Base-by-base conservation (phyloP, 306 rosid genomes). In the Sicyos edulis region DNA sequence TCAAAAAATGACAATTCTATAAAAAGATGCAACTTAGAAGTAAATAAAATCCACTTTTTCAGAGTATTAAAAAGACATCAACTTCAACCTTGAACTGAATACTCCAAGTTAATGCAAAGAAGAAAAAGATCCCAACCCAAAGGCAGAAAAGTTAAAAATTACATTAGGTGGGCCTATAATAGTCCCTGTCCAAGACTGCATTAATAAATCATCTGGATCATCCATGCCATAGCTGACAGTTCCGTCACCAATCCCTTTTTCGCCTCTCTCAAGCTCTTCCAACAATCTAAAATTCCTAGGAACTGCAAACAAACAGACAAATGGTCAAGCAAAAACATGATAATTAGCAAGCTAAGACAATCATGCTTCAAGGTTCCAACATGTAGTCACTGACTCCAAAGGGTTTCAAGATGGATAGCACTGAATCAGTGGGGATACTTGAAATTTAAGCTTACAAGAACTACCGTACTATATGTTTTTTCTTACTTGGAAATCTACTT, bases 211-310 rank as follows among this genome's bases (percentile, higher is more conserved):
- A 76, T 92, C 96, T n/a, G 92, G 96, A 68, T 90, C 98, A 81
- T 92, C 96, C 98, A 92, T 92, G 76, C 98, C 98, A 78, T 92
- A 92, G 84, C 98, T 92, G 37, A 92, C 98, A 75, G 98, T 90
- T 73, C 96, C 96, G 85, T 92, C 96, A 62, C 98, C 96, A 26
- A 92, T 92, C 76, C 96, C 96, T 80, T 92, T 92, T 77, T 90
- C 98, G 40, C 98, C 98, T 83, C 98, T 85, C 81, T 92, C 98
- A 21, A 92, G 96, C 82, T 92, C 98, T 79, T 92, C 98, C 88
- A 92, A 80, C 82, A 92, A 88, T 82, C 96, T 87, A 80, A 92
- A 92, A 83, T 78, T 92, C 84, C 98, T 88, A 50, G 98, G 96
- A 83, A 92, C 98, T 90, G 86, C 19, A 73, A 88, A 82, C 15